Base-by-base conservation (phyloP, 805 yeast species). In the Cyberlindnera misumaiensis region DNA sequence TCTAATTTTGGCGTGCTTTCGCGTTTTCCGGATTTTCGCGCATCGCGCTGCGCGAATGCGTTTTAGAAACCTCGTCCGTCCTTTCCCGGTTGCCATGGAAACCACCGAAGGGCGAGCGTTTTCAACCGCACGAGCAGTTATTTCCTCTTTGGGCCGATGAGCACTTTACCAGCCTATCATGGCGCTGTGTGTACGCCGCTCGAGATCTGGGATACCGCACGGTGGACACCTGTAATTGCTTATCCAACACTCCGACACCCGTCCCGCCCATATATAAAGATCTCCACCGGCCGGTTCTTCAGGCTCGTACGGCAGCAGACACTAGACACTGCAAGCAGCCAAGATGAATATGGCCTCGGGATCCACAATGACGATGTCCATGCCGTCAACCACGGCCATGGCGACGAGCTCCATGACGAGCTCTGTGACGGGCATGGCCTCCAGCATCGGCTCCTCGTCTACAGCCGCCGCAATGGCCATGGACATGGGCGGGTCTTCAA, bases 321-420 rank as follows among this genome's bases (percentile, higher is more conserved):
- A 24, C 18, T 7, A 34, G n/a, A 35, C 28, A 28, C 36, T n/a
- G n/a, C n/a, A 32, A 13, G 27, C 20, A 28, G 26, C 50, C 24
- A 50, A 52, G 41, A 56, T 54, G 60, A 51, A 50, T 48, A 52
- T 55, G 57, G 56, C 53, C 20, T 30, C 52, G 11, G 49, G 52
- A 17, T 36, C 49, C 32, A 46, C 43, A 17, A 33, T 28, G 49
- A 47, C 54, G 30, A 39, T 52, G 45, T 35, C 39, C 15, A 38
- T 46, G 37, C 41, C 47, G 11, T 28, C 45, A 4, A 31, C 43
- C 5, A 20, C 43, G 9, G 17, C 51, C 9, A 48, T 40, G 49
- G 35, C 38, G n/a, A n/a, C n/a, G n/a, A n/a, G n/a, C n/a, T n/a
- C n/a, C n/a, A 51, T 51, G 49, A 52, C 53, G 57, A 55, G 54